Percentiles rank a stretch among this genome's conserved stretches.
Evolutionary conservation across 1,284 basidiomycete species (phyloP).

Genomic region (Ganoderma lingzhi): DNA sequence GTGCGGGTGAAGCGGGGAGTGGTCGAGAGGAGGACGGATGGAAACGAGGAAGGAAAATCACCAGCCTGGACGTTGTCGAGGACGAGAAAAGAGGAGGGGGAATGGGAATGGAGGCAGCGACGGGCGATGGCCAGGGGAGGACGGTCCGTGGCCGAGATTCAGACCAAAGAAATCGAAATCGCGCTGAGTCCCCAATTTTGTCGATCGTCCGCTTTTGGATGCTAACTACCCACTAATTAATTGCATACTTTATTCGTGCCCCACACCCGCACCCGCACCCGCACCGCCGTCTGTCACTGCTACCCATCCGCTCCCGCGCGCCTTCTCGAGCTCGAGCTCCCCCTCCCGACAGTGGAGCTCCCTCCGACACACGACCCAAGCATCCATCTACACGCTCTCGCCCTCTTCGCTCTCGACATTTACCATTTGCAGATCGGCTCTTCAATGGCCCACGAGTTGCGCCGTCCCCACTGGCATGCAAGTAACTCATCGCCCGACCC

Average conservation of each 20-base stretch:
- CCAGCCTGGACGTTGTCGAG: constrained; percentile 17
- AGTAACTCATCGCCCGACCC: background rate
- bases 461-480: background rate
- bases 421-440: background rate
- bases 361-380: constrained; percentile 23
- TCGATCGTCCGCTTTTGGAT: constrained; percentile 26
- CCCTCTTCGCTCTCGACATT: background rate
- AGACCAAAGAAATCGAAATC: constrained; percentile 32
- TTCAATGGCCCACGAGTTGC: background rate
- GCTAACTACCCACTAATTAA: constrained; percentile 21
- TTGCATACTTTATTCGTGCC: constrained; percentile 34
- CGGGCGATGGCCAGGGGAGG: constrained; percentile 34
- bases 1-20: background rate
- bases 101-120: constrained; percentile 25
- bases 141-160: constrained; percentile 37
- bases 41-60: constrained; percentile 3
- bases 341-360: background rate
- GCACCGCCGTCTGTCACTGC: constrained; percentile 11
- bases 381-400: constrained; percentile 8
- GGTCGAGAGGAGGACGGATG: background rate
- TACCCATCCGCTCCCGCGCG: constrained; percentile 15
- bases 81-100: constrained; percentile 16
- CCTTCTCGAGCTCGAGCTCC: background rate
- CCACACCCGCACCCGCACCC: constrained; percentile 26
- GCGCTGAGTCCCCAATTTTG: constrained; percentile 31